Evolutionary conservation across 176 grass and related monocot species (phyloP).

Genomic region (Phoenix roebelenii): DNA sequence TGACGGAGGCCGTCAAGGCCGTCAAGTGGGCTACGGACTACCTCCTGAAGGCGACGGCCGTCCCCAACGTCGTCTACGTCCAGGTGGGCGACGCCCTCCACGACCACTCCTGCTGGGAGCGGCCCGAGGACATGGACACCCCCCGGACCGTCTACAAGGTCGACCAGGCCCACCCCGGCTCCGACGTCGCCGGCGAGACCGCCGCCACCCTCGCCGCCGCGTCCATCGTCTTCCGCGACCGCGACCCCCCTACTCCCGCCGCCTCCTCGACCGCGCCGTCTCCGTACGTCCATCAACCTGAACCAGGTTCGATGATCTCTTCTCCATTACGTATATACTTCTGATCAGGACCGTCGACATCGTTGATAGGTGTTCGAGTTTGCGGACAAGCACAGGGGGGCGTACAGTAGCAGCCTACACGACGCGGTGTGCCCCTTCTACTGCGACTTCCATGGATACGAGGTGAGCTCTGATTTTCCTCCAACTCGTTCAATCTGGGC

Average conservation of each 20-base stretch:
- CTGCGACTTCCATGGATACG: constrained; percentile 81
- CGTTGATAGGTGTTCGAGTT: constrained; percentile 64
- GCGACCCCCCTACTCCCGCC: constrained; percentile 45
- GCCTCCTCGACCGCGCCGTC: constrained; percentile 60
- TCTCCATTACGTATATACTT: too few species aligned
- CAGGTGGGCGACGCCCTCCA: constrained; percentile 75
- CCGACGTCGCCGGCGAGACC: constrained; percentile 82
- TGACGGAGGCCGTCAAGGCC: constrained; percentile 29
- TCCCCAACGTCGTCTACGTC: constrained; percentile 47
- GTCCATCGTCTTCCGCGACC: constrained; percentile 68
- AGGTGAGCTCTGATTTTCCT: constrained; percentile 22
- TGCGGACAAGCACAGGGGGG: constrained; percentile 55
- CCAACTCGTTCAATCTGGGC: not conserved
- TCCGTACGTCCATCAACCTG: constrained; percentile 29
- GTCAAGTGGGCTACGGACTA: constrained; percentile 85
- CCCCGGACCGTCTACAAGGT: constrained; percentile 71
- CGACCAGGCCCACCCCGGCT: constrained; percentile 52
- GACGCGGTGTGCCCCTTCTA: constrained; percentile 81
- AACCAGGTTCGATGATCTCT: not conserved
- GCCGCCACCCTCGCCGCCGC: constrained; percentile 73
- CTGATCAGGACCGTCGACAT: too few species aligned
- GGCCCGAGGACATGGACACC: constrained; percentile 95
- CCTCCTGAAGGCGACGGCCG: constrained; percentile 60
- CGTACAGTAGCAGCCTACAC: constrained; percentile 70
- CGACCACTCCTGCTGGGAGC: constrained; percentile 86